Percentiles rank a stretch among this genome's conserved stretches.
Conservation (phyloP, 2,329 filamentous ascomycete species). For the Mycogone perniciosa region DNA sequence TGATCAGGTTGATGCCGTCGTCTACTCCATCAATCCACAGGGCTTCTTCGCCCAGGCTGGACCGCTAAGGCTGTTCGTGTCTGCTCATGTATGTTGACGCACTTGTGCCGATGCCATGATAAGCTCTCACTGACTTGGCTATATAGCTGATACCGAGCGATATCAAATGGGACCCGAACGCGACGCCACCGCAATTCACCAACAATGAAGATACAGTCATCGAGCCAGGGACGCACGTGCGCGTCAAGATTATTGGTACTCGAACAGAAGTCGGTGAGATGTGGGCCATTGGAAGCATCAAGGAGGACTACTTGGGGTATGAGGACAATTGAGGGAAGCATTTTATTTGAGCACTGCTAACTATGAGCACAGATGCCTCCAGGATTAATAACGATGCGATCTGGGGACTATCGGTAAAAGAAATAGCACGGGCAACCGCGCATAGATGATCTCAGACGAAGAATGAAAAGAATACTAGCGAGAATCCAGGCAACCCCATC, state of each 20-base stretch:
- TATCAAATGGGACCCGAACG: slow-evolving; percentile 91
- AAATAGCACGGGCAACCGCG: too few relatives aligned
- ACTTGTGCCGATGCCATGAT: background rate
- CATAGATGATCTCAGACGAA: too few relatives aligned
- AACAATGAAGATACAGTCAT: slow-evolving; percentile 93
- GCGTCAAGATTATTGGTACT: slow-evolving; percentile 89
- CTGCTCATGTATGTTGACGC: slow-evolving; percentile 61
- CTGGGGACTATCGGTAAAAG: too few relatives aligned
- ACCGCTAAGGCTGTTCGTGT: slow-evolving; percentile 72
- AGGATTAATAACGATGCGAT: slow-evolving; percentile 12
- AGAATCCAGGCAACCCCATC: too few relatives aligned
- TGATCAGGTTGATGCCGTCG: slow-evolving; percentile 81
- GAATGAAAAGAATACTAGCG: too few relatives aligned
- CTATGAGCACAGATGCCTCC: slow-evolving; percentile 15
- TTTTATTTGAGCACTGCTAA: slow-evolving; percentile 19
- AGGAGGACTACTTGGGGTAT: slow-evolving; percentile 70
- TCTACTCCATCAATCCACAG: slow-evolving; percentile 83
- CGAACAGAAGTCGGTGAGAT: slow-evolving; percentile 91
- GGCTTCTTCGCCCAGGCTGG: slow-evolving; percentile 86
- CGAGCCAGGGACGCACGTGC: slow-evolving; percentile 86
- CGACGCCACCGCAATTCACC: slow-evolving; percentile 93
- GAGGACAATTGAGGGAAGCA: slow-evolving; percentile 15
- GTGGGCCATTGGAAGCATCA: slow-evolving; percentile 96
- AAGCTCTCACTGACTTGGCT: background rate
- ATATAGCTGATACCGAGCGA: slow-evolving; percentile 79